A percentile compares a stretch with the other conserved stretches of the same genome.
phyloP scores from a whole-genome alignment of 257 asterid species.

The Penstemon barbatus region DNA sequence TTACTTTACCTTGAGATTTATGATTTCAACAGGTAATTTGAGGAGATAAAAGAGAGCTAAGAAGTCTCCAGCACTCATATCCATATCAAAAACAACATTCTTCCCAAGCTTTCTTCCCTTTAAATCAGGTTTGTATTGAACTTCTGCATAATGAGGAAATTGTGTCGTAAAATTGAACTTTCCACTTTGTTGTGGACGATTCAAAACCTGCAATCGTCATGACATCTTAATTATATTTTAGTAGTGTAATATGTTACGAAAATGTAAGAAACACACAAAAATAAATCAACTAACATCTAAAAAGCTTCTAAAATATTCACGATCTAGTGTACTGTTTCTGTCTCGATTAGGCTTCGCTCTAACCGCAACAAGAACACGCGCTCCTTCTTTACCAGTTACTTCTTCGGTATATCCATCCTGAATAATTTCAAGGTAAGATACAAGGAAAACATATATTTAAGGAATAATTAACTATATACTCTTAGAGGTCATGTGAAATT shows the following conservation, averaged over 20 bases:
- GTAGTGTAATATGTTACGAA: background rate
- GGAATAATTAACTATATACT: background rate
- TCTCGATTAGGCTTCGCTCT: slow-evolving; percentile 66
- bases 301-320: slow-evolving; percentile 61
- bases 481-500: background rate
- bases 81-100: slow-evolving; percentile 82
- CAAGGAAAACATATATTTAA: background rate
- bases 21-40: slow-evolving; percentile 59
- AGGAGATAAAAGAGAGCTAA: slow-evolving; percentile 24
- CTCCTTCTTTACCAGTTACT: slow-evolving; percentile 52
- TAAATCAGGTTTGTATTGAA: slow-evolving; percentile 52
- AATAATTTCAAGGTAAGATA: background rate
- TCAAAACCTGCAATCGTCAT: slow-evolving; percentile 54
- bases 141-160: slow-evolving; percentile 55
- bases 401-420: slow-evolving; percentile 80
- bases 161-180: slow-evolving; percentile 64
- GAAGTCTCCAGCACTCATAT: slow-evolving; percentile 94
- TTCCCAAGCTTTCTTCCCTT: slow-evolving; percentile 53
- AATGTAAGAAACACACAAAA: background rate
- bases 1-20: slow-evolving; percentile 67
- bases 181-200: slow-evolving; percentile 52
- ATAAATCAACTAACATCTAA: slow-evolving; percentile 54
- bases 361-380: slow-evolving; percentile 72
- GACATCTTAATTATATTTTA: background rate
- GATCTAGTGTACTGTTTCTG: slow-evolving; percentile 40